Conservation (phyloP, 805 yeast genomes). For the Zygosaccharomyces lentus region DNA sequence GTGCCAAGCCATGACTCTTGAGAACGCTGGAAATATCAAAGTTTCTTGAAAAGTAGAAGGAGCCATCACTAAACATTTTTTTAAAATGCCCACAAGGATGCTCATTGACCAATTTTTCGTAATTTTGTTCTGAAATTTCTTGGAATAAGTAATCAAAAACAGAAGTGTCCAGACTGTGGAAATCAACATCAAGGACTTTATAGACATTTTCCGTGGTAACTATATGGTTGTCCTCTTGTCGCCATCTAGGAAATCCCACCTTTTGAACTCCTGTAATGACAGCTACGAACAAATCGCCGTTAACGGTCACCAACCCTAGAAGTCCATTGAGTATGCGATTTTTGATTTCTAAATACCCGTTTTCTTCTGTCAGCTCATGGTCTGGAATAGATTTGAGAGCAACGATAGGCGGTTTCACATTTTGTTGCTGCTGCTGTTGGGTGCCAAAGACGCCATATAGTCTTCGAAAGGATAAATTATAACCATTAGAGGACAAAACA, state of each 20-base stretch:
- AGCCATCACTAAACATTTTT: constrained; percentile 73
- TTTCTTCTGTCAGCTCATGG: constrained; percentile 35
- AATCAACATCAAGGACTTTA: constrained; percentile 56
- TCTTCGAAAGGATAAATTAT: constrained; percentile 55
- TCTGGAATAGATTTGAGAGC: constrained; percentile 54
- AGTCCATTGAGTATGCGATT: constrained; percentile 47
- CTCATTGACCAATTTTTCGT: constrained; percentile 38
- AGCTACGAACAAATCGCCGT: constrained; percentile 52
- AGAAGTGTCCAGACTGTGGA: constrained; percentile 58
- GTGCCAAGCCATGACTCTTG: constrained; percentile 61
- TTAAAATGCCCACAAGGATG: constrained; percentile 81
- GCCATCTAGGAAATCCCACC: constrained; percentile 53
- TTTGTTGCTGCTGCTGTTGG: constrained; percentile 18
- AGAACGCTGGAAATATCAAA: constrained; percentile 81
- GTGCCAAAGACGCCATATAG: constrained; percentile 17
- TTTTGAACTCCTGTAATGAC: constrained; percentile 52
- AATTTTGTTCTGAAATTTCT: constrained; percentile 24
- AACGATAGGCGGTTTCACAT: constrained; percentile 32
- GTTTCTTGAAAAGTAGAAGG: constrained; percentile 84
- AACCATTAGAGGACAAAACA: constrained; percentile 55
- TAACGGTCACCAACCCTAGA: constrained; percentile 55
- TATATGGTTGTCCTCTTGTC: constrained; percentile 15
- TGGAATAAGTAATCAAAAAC: constrained; percentile 43
- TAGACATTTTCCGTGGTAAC: constrained; percentile 47
- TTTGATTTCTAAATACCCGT: constrained; percentile 39